phyloP scores from a whole-genome alignment of 257 asterid genomes.

The Henckelia pumila region DNA sequence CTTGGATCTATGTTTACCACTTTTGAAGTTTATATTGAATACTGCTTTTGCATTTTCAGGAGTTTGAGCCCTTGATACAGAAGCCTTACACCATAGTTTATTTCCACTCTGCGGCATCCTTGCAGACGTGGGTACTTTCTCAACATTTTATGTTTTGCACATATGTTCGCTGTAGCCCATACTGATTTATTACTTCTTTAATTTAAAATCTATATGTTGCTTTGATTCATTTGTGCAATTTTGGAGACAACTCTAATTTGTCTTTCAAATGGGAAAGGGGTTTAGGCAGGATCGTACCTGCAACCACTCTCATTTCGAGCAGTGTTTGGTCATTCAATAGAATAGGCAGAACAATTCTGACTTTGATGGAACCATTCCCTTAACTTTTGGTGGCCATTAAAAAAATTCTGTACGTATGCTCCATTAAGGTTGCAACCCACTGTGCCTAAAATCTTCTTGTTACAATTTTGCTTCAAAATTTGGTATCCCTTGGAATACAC shows the following conservation, averaged over 20 bases:
- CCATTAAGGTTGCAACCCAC: background rate
- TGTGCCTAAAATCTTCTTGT: background rate
- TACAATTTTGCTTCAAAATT: background rate
- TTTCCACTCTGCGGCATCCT: conserved; percentile 92
- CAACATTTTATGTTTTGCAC: background rate
- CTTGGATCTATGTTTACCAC: background rate
- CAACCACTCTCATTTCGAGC: background rate
- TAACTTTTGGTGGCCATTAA: background rate
- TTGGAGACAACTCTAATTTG: background rate
- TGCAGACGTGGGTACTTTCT: conserved; percentile 63
- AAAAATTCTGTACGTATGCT: background rate
- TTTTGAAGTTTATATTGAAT: conserved; percentile 11
- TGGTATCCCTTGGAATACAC: background rate
- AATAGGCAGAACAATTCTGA: background rate
- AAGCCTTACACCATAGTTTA: conserved; percentile 91
- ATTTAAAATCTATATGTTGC: background rate
- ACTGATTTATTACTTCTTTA: conserved; percentile 1
- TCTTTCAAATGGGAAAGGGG: background rate
- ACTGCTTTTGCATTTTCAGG: conserved; percentile 50
- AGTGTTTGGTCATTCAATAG: background rate
- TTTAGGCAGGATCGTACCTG: background rate
- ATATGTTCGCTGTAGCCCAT: conserved; percentile 1
- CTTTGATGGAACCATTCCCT: background rate
- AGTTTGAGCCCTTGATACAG: conserved; percentile 95
- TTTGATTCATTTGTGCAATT: conserved; percentile 5